Evolutionary conservation across 352 stramenopile genomes (phyloP).

Genomic region (Phytopythium helicoides): DNA sequence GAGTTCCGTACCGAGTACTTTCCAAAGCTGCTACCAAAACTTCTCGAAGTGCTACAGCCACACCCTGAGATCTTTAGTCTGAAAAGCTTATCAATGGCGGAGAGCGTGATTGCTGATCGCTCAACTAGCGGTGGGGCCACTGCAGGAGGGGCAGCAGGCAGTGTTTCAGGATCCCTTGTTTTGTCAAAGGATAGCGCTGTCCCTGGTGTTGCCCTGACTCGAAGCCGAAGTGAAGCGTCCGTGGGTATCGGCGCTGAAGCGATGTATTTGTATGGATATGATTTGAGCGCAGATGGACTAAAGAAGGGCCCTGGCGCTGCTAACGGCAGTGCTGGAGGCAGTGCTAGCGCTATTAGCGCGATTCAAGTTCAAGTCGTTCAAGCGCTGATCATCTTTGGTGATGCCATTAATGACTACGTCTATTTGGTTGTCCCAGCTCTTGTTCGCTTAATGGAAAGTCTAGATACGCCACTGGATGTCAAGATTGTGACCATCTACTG

Average conservation of each 20-base stretch:
- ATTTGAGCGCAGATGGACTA: not conserved
- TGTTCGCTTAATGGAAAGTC: conserved; percentile 90
- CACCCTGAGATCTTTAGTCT: conserved; percentile 61
- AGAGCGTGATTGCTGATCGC: not conserved
- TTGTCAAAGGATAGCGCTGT: not conserved
- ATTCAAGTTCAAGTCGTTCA: conserved; percentile 85
- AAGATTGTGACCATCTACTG: conserved; percentile 76
- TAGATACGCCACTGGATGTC: conserved; percentile 82
- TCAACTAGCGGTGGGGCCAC: not conserved
- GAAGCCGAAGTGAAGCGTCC: conserved; percentile 2
- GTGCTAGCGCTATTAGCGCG: conserved; percentile 24
- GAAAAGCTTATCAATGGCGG: not conserved
- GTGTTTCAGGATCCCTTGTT: conserved; percentile 18
- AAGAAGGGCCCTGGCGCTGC: conserved; percentile 3
- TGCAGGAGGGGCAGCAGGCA: conserved; percentile 8
- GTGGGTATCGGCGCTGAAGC: not conserved
- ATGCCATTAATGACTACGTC: conserved; percentile 93
- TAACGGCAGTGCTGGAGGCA: conserved; percentile 12
- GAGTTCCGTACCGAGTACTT: conserved; percentile 88
- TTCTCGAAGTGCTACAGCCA: conserved; percentile 82
- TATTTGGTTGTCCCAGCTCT: conserved; percentile 94
- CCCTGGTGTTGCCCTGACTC: not conserved
- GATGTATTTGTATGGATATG: conserved; percentile 7
- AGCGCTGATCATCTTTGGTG: conserved; percentile 89
- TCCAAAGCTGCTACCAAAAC: conserved; percentile 84